Conservation (phyloP, 306 rosid genomes). For the Castanospermum australe region DNA sequence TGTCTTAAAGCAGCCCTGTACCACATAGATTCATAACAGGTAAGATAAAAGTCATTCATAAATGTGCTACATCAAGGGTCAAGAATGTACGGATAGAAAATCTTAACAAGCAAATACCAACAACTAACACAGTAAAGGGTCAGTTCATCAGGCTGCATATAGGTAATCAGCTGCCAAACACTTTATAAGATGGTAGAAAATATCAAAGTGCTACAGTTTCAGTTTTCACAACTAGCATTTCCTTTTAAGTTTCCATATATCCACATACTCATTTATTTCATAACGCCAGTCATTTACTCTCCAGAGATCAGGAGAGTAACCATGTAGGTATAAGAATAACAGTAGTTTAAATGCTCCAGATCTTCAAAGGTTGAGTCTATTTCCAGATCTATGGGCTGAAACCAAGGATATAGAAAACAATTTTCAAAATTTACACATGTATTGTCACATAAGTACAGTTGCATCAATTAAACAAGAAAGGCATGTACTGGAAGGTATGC, state of each 20-base stretch:
- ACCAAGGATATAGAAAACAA: neutral
- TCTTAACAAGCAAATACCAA: neutral
- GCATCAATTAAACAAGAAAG: neutral
- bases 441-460: neutral
- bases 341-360: neutral
- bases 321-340: neutral
- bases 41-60: slow-evolving; percentile 5
- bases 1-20: slow-evolving; percentile 83
- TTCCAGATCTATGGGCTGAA: neutral
- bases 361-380: neutral
- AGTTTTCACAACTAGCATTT: neutral
- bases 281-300: neutral
- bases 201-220: neutral
- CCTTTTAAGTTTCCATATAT: neutral
- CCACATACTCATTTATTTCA: neutral
- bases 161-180: neutral
- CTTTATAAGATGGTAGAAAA: neutral
- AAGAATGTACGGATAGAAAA: neutral
- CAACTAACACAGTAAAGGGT: neutral
- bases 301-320: neutral
- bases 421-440: neutral
- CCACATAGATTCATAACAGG: slow-evolving; percentile 4
- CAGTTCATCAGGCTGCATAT: neutral
- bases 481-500: neutral
- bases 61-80: neutral